phyloP scores from a whole-genome alignment of 2,329 filamentous ascomycete genomes.

The Tolypocladium ovalisporum region DNA sequence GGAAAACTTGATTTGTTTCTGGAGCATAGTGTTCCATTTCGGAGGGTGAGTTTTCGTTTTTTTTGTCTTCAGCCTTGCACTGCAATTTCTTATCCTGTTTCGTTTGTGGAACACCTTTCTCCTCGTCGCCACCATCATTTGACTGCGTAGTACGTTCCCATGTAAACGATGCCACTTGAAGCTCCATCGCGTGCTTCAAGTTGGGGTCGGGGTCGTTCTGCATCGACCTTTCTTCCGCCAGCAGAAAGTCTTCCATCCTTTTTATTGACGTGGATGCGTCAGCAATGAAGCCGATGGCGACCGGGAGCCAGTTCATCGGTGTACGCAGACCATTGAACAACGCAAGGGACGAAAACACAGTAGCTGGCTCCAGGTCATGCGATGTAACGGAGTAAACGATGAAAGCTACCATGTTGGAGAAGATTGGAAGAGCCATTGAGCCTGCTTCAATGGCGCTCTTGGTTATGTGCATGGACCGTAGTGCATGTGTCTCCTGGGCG shows the following conservation, averaged over 20 bases:
- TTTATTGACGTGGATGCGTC: slow-evolving; percentile 80
- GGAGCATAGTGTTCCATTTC: slow-evolving; percentile 38
- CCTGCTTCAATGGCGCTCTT: slow-evolving; percentile 77
- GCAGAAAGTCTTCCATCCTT: slow-evolving; percentile 78
- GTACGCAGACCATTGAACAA: slow-evolving; percentile 87
- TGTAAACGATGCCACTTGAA: slow-evolving; percentile 68
- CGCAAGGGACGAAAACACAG: slow-evolving; percentile 85
- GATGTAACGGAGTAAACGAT: slow-evolving; percentile 65
- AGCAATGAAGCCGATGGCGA: slow-evolving; percentile 80
- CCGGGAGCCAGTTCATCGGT: slow-evolving; percentile 77
- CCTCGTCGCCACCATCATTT: not conserved
- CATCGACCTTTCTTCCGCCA: slow-evolving; percentile 79
- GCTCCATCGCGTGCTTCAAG: slow-evolving; percentile 57
- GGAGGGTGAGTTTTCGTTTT: slow-evolving; percentile 19
- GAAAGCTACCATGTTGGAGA: slow-evolving; percentile 91
- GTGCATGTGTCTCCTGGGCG: slow-evolving; percentile 62
- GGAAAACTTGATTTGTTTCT: slow-evolving; percentile 55
- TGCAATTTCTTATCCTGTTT: slow-evolving; percentile 19
- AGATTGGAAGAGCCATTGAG: slow-evolving; percentile 79
- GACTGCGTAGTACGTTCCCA: slow-evolving; percentile 50
- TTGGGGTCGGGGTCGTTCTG: slow-evolving; percentile 47
- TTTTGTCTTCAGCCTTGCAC: slow-evolving; percentile 28
- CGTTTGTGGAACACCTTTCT: slow-evolving; percentile 43
- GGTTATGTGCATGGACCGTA: slow-evolving; percentile 73
- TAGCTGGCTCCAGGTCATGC: slow-evolving; percentile 59